phyloP scores from a whole-genome alignment of 163 green algal species.

The Coccomyxa subellipsoidea region DNA sequence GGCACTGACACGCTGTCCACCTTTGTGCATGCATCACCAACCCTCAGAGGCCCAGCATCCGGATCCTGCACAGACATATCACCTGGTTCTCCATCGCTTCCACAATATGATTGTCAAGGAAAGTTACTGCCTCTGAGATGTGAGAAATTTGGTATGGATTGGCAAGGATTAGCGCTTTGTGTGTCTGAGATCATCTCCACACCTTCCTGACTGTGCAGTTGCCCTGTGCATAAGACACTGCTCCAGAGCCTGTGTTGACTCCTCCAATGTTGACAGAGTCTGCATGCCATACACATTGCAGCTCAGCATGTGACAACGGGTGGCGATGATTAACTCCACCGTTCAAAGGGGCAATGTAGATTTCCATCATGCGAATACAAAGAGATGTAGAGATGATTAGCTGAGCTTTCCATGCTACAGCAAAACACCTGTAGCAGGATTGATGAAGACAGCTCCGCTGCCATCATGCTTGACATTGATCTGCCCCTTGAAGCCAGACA shows the following conservation, averaged over 20 bases:
- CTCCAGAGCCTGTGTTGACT: background rate
- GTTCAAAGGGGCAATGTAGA: too few species aligned
- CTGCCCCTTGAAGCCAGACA: background rate
- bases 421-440: background rate
- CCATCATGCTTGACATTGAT: slow-evolving; percentile 14
- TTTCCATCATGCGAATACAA: background rate
- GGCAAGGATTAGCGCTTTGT: too few species aligned
- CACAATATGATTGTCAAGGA: too few species aligned
- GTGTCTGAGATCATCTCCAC: too few species aligned
- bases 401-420: too few species aligned
- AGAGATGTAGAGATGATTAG: background rate
- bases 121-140: too few species aligned
- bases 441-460: background rate
- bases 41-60: background rate
- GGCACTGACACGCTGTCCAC: slow-evolving; percentile 8
- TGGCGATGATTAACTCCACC: too few species aligned
- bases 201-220: slow-evolving; percentile 12
- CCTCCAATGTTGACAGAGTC: background rate
- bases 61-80: background rate
- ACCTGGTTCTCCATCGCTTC: too few species aligned
- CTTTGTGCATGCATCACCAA: slow-evolving; percentile 4
- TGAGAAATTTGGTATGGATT: too few species aligned
- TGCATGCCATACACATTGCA: background rate
- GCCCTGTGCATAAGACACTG: slow-evolving; percentile 1
- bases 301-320: too few species aligned